Conservation (phyloP, 225 moss, liverwort and hornwort species). For the Antitrichia curtipendula region DNA sequence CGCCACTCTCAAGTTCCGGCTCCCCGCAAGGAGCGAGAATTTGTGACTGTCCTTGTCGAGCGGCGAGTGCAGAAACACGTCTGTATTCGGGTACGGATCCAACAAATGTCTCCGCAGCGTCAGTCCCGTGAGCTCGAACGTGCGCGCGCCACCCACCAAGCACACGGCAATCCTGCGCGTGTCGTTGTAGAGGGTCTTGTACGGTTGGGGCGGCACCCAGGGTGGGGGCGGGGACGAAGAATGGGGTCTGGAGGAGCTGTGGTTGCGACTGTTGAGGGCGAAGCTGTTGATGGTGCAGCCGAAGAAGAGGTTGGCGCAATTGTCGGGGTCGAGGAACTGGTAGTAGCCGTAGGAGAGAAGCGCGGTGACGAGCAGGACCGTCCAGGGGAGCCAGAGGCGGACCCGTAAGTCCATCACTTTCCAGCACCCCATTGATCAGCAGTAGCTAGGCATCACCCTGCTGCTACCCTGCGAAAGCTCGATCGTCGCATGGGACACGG, state of each 20-base stretch:
- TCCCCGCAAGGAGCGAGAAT: conserved; percentile 42
- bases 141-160: conserved; percentile 73
- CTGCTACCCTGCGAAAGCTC: neutral
- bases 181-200: neutral
- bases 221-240: neutral
- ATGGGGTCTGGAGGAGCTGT: neutral
- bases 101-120: conserved; percentile 54
- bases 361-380: neutral
- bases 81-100: conserved; percentile 44
- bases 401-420: conserved; percentile 16
- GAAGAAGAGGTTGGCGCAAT: neutral
- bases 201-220: neutral
- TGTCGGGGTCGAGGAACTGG: neutral
- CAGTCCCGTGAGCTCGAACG: conserved; percentile 67
- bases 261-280: neutral
- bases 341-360: conserved; percentile 8
- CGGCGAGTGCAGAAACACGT: conserved; percentile 69
- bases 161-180: conserved; percentile 63
- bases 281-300: conserved; percentile 8
- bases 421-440: neutral
- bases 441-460: neutral
- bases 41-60: conserved; percentile 55
- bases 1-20: conserved; percentile 35
- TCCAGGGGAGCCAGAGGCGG: conserved; percentile 29
- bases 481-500: neutral